These are phyloP conservation scores for Irpex lacteus DNA, from an alignment of 1,284 basidiomycete genomes.

Conservation along the genomic window DNA sequence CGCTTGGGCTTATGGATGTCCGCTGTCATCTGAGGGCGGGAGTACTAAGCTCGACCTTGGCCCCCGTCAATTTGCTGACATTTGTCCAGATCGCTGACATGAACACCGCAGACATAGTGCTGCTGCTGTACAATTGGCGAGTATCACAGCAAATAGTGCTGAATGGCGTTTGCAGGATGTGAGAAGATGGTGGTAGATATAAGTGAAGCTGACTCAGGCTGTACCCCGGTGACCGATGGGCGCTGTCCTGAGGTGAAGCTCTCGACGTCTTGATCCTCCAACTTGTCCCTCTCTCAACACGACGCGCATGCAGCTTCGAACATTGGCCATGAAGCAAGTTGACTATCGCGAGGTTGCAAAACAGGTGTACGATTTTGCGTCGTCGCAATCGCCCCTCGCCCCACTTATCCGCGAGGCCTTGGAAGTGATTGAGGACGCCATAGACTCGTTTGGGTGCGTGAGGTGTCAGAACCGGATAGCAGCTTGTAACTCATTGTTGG, in stretches of 20 bases:
- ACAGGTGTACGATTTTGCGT: conserved; percentile 59
- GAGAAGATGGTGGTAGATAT: conserved; percentile 7
- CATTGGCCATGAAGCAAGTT: conserved; percentile 17
- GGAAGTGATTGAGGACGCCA: conserved; percentile 70
- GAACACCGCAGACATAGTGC: neutral
- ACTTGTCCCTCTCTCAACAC: conserved; percentile 1
- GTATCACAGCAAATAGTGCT: neutral
- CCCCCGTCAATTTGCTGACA: neutral
- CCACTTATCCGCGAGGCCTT: conserved; percentile 72
- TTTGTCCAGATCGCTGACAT: neutral
- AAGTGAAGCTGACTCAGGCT: conserved; percentile 6
- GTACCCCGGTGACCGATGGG: neutral
- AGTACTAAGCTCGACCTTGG: neutral
- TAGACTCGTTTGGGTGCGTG: conserved; percentile 78
- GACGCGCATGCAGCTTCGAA: conserved; percentile 7
- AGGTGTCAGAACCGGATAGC: conserved; percentile 2
- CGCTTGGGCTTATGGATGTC: neutral
- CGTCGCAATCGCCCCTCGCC: conserved; percentile 52
- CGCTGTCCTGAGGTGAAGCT: neutral
- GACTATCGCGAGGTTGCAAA: conserved; percentile 39
- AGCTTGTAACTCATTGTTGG: conserved; percentile 7
- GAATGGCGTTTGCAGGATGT: conserved; percentile 1
- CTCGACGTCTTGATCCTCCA: conserved; percentile 1
- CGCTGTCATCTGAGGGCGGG: neutral
- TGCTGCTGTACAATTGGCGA: neutral